phyloP scores from a whole-genome alignment of 495 filamentous ascomycete genomes.

The Neurospora hispaniola region DNA sequence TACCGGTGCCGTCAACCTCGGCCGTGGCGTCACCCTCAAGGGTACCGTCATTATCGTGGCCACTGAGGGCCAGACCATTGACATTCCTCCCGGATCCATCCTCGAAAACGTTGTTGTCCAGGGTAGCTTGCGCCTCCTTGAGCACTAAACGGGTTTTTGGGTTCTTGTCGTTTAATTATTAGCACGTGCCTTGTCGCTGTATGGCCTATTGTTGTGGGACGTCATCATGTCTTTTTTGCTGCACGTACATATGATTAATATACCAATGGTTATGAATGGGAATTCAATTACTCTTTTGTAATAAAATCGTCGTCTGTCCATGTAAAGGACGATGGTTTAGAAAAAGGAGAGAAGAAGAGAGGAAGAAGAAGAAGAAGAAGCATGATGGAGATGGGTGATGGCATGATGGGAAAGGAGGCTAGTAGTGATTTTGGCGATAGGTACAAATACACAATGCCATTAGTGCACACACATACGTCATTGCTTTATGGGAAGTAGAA shows the following conservation, averaged over 20 bases:
- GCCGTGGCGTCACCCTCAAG: constrained; percentile 89
- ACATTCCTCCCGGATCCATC: constrained; percentile 90
- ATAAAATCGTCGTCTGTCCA: neutral
- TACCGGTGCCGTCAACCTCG: constrained; percentile 92
- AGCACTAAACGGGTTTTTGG: constrained; percentile 52
- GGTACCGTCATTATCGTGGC: constrained; percentile 99
- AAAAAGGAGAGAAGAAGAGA: neutral
- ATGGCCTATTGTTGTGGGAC: neutral
- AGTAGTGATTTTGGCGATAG: neutral
- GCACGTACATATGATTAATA: neutral
- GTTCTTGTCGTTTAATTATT: neutral
- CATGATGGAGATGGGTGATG: neutral
- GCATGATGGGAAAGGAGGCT: neutral
- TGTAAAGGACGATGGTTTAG: too few species aligned
- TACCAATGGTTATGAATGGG: neutral
- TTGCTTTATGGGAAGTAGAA: neutral
- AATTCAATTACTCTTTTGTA: neutral
- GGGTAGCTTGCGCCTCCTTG: constrained; percentile 87
- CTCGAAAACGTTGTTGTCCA: constrained; percentile 99
- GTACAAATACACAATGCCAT: neutral
- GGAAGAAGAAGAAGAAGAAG: neutral
- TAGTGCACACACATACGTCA: neutral
- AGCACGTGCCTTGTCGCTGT: neutral
- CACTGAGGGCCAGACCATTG: constrained; percentile 94
- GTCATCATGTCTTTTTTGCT: neutral